Conservation (phyloP, 345 rosid genomes). For the Psidium guajava region DNA sequence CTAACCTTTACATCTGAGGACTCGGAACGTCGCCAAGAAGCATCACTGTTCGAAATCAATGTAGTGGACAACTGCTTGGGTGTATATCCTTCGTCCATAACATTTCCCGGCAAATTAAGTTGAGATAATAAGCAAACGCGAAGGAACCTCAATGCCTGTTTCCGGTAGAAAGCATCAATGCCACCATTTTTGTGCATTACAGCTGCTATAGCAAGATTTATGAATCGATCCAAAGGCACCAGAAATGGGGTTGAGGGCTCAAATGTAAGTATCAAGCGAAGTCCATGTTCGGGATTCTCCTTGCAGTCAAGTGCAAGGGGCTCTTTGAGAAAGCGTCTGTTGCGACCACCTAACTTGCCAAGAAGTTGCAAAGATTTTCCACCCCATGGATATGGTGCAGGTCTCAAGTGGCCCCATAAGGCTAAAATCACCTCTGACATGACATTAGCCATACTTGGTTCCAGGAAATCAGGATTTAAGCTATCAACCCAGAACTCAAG, state of each 20-base stretch:
- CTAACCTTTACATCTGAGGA: conserved; percentile 76
- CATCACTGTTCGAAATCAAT: conserved; percentile 58
- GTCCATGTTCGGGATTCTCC: conserved; percentile 97
- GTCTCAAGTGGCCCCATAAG: conserved; percentile 93
- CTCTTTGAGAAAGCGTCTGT: conserved; percentile 91
- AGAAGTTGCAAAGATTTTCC: conserved; percentile 88
- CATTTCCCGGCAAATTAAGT: conserved; percentile 90
- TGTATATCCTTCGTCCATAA: conserved; percentile 59
- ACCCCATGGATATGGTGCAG: conserved; percentile 93
- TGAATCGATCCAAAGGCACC: conserved; percentile 88
- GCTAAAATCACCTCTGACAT: conserved; percentile 97
- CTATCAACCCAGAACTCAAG: conserved; percentile 99
- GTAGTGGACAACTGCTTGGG: conserved; percentile 49
- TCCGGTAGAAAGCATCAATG: conserved; percentile 71
- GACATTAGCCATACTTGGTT: conserved; percentile 95
- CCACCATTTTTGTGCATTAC: conserved; percentile 54
- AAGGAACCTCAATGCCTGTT: conserved; percentile 82
- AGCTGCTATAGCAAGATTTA: conserved; percentile 92
- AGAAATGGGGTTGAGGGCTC: conserved; percentile 91
- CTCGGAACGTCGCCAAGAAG: conserved; percentile 70
- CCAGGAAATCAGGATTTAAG: conserved; percentile 94
- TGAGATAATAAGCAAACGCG: conserved; percentile 88
- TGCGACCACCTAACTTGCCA: conserved; percentile 98
- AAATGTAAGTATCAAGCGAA: conserved; percentile 91
- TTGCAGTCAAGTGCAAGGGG: conserved; percentile 97